Percentiles rank a stretch among this genome's conserved stretches.
phyloP scores from a whole-genome alignment of 495 filamentous ascomycete genomes.

The Neurospora discreta region DNA sequence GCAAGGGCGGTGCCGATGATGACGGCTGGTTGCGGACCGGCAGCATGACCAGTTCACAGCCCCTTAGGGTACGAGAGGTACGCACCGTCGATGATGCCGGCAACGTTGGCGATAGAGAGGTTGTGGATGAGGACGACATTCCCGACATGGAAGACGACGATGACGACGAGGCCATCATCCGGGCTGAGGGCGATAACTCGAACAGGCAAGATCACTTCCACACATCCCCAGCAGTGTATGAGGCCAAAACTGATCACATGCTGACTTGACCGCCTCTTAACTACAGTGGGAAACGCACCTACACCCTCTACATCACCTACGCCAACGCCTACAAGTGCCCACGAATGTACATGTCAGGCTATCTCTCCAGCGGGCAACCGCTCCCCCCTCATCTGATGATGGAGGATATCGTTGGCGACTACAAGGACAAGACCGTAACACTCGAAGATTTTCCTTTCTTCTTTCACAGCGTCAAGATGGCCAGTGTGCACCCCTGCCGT shows the following conservation, averaged over 20 bases:
- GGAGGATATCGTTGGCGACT: conserved; percentile 98
- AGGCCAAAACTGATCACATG: not conserved
- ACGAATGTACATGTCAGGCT: conserved; percentile 89
- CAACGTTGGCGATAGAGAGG: conserved; percentile 62
- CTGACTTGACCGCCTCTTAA: conserved; percentile 1
- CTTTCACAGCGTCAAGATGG: conserved; percentile 79
- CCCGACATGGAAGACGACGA: conserved; percentile 98
- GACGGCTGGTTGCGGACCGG: conserved; percentile 89
- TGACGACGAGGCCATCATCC: conserved; percentile 94
- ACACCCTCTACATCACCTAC: conserved; percentile 97
- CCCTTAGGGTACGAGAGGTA: conserved; percentile 66
- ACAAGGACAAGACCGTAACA: conserved; percentile 98
- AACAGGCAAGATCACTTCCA: conserved; percentile 52
- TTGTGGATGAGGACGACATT: conserved; percentile 76
- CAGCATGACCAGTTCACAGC: conserved; percentile 59
- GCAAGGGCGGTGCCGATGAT: conserved; percentile 48
- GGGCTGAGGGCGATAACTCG: conserved; percentile 48
- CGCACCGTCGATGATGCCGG: conserved; percentile 74
- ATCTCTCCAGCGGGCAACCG: conserved; percentile 68
- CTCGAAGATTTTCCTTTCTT: conserved; percentile 96
- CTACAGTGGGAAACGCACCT: conserved; percentile 70
- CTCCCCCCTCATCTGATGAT: conserved; percentile 89
- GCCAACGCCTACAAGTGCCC: conserved; percentile 94
- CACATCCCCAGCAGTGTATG: not conserved
- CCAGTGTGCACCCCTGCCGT: conserved; percentile 83